Evolutionary conservation across 768 basidiomycete genomes (phyloP).

Genomic region (Ramaria sp.): DNA sequence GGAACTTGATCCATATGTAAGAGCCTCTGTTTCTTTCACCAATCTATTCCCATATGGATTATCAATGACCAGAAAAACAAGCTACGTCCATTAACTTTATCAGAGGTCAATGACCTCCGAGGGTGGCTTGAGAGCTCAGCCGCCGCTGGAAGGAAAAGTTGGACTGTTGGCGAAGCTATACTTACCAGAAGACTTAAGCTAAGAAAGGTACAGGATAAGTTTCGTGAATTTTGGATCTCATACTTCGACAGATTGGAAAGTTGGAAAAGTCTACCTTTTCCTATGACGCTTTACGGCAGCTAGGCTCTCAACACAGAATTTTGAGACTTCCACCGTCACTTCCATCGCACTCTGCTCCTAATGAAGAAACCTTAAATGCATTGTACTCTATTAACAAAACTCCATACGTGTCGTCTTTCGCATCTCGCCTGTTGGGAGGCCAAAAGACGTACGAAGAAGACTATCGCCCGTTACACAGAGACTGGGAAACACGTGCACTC

Average conservation of each 20-base stretch:
- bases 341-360: conserved; percentile 15
- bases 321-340: conserved; percentile 21
- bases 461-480: conserved; percentile 40
- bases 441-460: conserved; percentile 12
- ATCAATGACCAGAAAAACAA: background rate
- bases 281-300: background rate
- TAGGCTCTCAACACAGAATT: background rate
- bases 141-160: conserved; percentile 2
- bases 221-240: background rate
- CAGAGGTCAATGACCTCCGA: conserved; percentile 3
- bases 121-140: background rate
- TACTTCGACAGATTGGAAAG: background rate
- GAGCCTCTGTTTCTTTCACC: background rate
- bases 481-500: conserved; percentile 61
- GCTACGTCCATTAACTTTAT: background rate
- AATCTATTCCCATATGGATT: background rate
- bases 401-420: conserved; percentile 53
- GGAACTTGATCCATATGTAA: conserved; percentile 5
- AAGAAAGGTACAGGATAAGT: background rate
- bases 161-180: conserved; percentile 6
- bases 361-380: conserved; percentile 32
- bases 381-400: conserved; percentile 50
- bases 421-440: conserved; percentile 48
- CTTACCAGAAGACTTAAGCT: background rate
- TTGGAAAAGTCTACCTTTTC: background rate